Evolutionary conservation across 331 rosid species (phyloP).

Genomic region (Acacia pycnantha): DNA sequence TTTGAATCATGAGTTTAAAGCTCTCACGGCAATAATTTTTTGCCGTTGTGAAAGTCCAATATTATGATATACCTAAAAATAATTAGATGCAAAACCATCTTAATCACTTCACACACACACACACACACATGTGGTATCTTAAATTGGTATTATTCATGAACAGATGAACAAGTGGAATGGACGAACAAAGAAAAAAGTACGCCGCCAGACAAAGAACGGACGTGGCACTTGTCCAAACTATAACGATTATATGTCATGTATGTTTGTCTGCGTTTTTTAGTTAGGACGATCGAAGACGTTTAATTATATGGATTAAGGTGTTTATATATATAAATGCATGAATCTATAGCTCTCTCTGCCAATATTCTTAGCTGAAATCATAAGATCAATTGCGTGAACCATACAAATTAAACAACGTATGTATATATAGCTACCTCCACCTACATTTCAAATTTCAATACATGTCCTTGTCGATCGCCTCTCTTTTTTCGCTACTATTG

Average conservation of each 20-base stretch:
- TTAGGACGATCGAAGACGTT: neutral
- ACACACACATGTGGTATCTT: neutral
- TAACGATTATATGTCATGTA: neutral
- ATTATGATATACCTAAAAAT: neutral
- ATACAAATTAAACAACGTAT: neutral
- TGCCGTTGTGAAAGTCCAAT: neutral
- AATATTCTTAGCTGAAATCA: neutral
- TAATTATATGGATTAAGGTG: too few species aligned
- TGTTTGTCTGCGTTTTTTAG: neutral
- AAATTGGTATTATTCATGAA: neutral
- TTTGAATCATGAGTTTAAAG: neutral
- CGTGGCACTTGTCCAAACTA: conserved; percentile 10
- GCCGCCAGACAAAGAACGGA: neutral
- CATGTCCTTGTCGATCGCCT: neutral
- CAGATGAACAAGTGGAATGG: neutral
- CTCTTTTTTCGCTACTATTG: too few species aligned
- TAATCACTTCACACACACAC: neutral
- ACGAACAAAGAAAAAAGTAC: neutral
- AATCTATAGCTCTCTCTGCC: neutral
- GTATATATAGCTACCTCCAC: neutral
- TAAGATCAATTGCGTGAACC: neutral
- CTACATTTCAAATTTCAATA: neutral
- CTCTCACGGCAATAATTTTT: neutral
- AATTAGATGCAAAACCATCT: neutral
- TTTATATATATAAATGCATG: conserved; percentile 4